Evolutionary conservation across 2,329 filamentous ascomycete species (phyloP), one percentile per base, ranked within the genome.

Genomic region (Corniculantispora saksenae): DNA sequence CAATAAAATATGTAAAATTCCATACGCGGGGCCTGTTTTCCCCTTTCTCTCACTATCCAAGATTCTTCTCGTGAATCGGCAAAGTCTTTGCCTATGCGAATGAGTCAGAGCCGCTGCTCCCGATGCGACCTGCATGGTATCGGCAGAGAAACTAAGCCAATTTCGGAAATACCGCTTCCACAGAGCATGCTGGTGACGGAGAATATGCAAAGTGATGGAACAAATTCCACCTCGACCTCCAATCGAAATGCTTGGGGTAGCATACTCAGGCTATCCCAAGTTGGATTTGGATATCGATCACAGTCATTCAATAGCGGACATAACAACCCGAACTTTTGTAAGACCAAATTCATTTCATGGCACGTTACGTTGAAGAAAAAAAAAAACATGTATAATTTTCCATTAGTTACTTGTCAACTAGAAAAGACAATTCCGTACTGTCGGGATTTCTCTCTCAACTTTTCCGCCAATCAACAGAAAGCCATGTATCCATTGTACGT

Each of bases 321-420:
- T 6, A 43, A 13, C 38, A 13, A 43, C 38, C 4, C 38, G 17
- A 13, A 13, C 9, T 10, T 13, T 6, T 43, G 12, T 19, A 43
- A 13, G 17, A 38, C 35, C 38, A 7, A 13, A 43, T 13, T 4
- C 38, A 15, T 7, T 19, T 25, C 32, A 25, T 23, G 32, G n/a
- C 15, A 23, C 9, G 12, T n/a, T 3, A 7, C 6, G 12, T 5
- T 55, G 29, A 48, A 47, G 21, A n/a, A 25, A 47, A 50, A 47
- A 50, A 56, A 57, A 27, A 21, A 56, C 50, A 17, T 48, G 21
- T 29, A 40, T n/a, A n/a, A n/a, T 27, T 38, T 63, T 56, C 29
- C 51, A 63, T 63, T 63, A 63, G 51, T 63, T 63, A 63, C 15
- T 55, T 56, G 40, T 40, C 23, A 56, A 55, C 38, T 62, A 25